Evolutionary conservation across 805 yeast genomes (phyloP), one percentile per base, ranked within the genome.

Genomic region (Komagataella pastoris): DNA sequence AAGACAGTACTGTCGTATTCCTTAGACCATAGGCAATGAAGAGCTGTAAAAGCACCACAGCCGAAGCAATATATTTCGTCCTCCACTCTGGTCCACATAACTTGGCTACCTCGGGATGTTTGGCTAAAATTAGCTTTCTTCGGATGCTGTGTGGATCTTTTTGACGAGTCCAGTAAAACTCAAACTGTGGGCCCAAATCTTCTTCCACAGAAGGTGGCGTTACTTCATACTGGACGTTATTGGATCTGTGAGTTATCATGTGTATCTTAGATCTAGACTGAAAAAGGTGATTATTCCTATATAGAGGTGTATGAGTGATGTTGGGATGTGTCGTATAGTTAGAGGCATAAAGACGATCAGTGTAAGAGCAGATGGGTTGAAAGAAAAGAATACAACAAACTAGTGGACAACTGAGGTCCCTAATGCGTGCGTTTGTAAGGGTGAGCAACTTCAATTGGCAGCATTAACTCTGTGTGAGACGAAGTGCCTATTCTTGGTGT

Each of bases 31-130:
- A 81, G 0, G 96, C 95, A 5, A 75, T 65, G 1, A 75, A 50
- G 18, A 88, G 69, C 65, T 89, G 97, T n/a, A 84, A 57, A 1
- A 70, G 53, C 12, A 86, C 90, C 6, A 89, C 91, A 1, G 72
- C 70, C 4, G 73, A 53, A 17, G 85, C 81, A 14, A 85, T 77
- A 71, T 83, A 89, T 62, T 88, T 89, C 2, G 97, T 89, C 50
- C 74, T 65, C 1, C 96, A 95, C 64, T 89, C 97, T 54, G 80
- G 86, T 3, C 97, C 97, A 49, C 86, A 82, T 21, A 89, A 73
- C 63, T 84, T 84, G 19, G 83, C 73, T 19, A 89, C 85, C 55
- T 88, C 81, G 0, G 97, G 97, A 60, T 89, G 79, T 50, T 79
- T 80, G 57, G 78, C 76, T 59, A 89, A 68, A 52, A 89, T 89